Base-by-base conservation (phyloP, 164 flowering plant genomes). In the Nymphaea colorata region DNA sequence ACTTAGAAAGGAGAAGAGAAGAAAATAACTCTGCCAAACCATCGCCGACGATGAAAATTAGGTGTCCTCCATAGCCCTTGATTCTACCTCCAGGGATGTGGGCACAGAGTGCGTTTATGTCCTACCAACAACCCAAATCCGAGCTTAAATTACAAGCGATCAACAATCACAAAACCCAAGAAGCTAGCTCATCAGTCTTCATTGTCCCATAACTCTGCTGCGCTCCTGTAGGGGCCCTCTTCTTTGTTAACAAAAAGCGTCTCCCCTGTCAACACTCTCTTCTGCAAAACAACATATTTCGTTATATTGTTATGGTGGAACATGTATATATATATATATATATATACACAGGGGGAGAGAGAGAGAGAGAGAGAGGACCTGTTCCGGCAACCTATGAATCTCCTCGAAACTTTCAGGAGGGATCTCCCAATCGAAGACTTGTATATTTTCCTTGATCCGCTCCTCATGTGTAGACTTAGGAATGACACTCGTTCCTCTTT, bases 141-240 rank as follows among this genome's bases (percentile, higher is more conserved):
- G n/a, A n/a, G n/a, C n/a, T n/a, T n/a, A n/a, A n/a, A n/a, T n/a
- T 25, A 25, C 36, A 25, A 25, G 36, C 36, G 1, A 25, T 1
- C 36, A 25, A 25, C 36, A 25, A 25, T 25, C 36, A 25, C 36
- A 25, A 25, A 25, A 25, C 36, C 0, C 36, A 0, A 25, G 0
- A 25, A 25, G 36, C 36, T 25, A 0, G 36, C 36, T 25, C 36
- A 3, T 36, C 66, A 79, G 70, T 78, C 85, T 65, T 84, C 87
- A 64, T 77, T 68, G 67, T 86, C 87, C 88, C 88, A 83, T 5
- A 86, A 8, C 64, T 83, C 84, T 3, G 79, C 82, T n/a, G 67
- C 82, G 65, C 84, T 80, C 64, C 63, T 82, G 68, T 73, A 68
- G 2, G 87, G 82, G 16, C 87, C 84, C 5, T 70, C 83, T 0